Evolutionary conservation across 208 protist genomes (phyloP).

Genomic region (Zelonia costaricensis): DNA sequence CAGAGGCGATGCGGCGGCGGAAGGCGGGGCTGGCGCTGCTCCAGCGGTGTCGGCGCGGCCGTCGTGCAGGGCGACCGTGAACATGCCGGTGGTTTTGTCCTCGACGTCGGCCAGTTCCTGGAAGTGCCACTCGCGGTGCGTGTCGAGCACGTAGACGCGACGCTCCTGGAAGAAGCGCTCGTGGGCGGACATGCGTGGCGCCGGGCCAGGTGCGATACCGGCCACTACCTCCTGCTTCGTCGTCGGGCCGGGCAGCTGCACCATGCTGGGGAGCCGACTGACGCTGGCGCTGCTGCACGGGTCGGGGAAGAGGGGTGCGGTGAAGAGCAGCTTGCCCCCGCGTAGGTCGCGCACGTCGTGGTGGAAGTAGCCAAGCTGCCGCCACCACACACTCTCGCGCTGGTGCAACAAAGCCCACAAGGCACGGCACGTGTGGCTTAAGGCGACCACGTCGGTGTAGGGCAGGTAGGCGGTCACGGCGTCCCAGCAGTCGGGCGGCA

Average conservation of each 20-base stretch:
- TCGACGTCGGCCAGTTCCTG: slow-evolving; percentile 47
- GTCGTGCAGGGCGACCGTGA: slow-evolving; percentile 49
- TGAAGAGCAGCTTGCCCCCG: slow-evolving; percentile 53
- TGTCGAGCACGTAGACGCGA: slow-evolving; percentile 71
- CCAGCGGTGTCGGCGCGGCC: slow-evolving; percentile 10
- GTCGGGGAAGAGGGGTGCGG: slow-evolving; percentile 29
- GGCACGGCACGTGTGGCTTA: slow-evolving; percentile 51
- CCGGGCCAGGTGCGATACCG: not conserved
- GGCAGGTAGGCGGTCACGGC: slow-evolving; percentile 38
- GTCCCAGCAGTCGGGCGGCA: slow-evolving; percentile 52
- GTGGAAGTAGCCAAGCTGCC: slow-evolving; percentile 67
- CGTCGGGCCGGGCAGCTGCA: not conserved
- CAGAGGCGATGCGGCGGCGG: slow-evolving; percentile 5
- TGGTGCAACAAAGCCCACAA: slow-evolving; percentile 43
- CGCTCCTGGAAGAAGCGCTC: slow-evolving; percentile 66
- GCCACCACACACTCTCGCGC: slow-evolving; percentile 68
- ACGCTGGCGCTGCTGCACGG: not conserved
- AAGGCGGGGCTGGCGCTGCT: not conserved
- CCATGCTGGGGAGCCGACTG: slow-evolving; percentile 1
- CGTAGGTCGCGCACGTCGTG: slow-evolving; percentile 53
- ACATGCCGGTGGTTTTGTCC: slow-evolving; percentile 44
- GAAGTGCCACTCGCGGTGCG: slow-evolving; percentile 72
- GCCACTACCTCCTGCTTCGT: not conserved
- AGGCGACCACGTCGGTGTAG: slow-evolving; percentile 44
- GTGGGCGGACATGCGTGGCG: slow-evolving; percentile 40